These are phyloP conservation scores for Onygenales sp. DNA, from an alignment of 2,329 filamentous ascomycete species.

Conservation along the genomic window DNA sequence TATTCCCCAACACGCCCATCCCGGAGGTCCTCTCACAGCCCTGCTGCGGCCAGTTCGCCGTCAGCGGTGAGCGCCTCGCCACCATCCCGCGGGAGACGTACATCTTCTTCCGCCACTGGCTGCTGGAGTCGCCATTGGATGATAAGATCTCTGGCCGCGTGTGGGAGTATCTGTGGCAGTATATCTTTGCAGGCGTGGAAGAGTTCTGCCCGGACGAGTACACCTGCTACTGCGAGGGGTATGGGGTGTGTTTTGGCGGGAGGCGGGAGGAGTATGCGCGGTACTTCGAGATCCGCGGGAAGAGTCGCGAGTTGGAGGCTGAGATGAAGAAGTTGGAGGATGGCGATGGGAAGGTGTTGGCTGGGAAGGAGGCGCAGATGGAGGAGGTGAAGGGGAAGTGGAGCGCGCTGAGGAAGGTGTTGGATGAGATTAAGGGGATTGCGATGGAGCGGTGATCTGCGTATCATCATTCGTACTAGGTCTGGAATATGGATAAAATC, in stretches of 20 bases:
- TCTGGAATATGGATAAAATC: background rate
- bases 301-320: conserved; percentile 20
- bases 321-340: conserved; percentile 29
- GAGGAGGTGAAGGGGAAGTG: background rate
- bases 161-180: conserved; percentile 57
- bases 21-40: conserved; percentile 47
- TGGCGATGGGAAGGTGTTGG: background rate
- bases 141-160: conserved; percentile 49
- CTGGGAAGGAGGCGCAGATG: background rate
- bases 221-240: conserved; percentile 55
- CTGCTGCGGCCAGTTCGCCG: conserved; percentile 55
- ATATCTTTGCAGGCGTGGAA: conserved; percentile 44
- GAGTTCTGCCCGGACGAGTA: conserved; percentile 40
- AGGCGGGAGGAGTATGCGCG: background rate
- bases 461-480: background rate
- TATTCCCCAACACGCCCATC: conserved; percentile 36
- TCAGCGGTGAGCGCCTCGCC: conserved; percentile 47
- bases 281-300: background rate
- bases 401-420: background rate
- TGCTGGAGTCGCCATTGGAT: conserved; percentile 44
- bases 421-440: background rate
- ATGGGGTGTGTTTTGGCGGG: conserved; percentile 48
- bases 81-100: conserved; percentile 44
- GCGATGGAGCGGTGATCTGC: background rate
- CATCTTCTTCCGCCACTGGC: conserved; percentile 49